Conservation (phyloP, 768 basidiomycete genomes). For the Sporobolomyces pararoseus region DNA sequence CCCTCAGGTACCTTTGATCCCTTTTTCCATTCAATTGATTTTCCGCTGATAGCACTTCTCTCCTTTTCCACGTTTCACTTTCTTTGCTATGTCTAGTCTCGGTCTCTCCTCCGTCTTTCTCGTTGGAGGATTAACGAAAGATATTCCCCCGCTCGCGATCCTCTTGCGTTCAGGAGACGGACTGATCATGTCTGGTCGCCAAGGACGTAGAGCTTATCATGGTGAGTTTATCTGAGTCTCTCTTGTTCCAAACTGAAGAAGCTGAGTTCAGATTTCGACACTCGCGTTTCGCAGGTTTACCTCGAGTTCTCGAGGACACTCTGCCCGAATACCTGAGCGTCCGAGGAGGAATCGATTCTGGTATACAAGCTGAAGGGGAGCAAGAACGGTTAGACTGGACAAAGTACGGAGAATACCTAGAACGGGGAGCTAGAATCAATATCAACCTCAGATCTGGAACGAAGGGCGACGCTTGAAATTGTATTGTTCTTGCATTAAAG, state of each 20-base stretch:
- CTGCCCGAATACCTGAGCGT: slow-evolving; percentile 56
- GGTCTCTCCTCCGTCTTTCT: slow-evolving; percentile 87
- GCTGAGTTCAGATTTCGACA: too few species aligned
- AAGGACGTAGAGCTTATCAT: slow-evolving; percentile 82
- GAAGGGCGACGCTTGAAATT: background rate
- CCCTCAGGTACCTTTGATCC: slow-evolving; percentile 70
- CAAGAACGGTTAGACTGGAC: slow-evolving; percentile 56
- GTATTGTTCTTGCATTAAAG: too few species aligned
- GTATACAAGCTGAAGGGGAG: slow-evolving; percentile 31
- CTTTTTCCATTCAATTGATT: background rate
- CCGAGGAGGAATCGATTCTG: background rate
- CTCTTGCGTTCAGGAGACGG: slow-evolving; percentile 86
- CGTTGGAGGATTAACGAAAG: slow-evolving; percentile 76
- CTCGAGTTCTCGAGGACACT: slow-evolving; percentile 76
- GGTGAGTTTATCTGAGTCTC: slow-evolving; percentile 57
- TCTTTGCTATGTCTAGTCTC: slow-evolving; percentile 56
- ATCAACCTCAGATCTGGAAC: slow-evolving; percentile 74
- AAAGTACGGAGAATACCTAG: slow-evolving; percentile 62
- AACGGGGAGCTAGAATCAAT: slow-evolving; percentile 67
- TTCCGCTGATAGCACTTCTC: background rate
- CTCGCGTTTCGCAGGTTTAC: slow-evolving; percentile 72
- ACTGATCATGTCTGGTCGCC: slow-evolving; percentile 85
- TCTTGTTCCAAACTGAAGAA: too few species aligned
- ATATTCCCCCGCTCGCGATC: slow-evolving; percentile 70
- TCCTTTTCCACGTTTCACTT: background rate